Base-by-base conservation (phyloP, 2,329 filamentous ascomycete genomes). In the Lachnellula suecica region DNA sequence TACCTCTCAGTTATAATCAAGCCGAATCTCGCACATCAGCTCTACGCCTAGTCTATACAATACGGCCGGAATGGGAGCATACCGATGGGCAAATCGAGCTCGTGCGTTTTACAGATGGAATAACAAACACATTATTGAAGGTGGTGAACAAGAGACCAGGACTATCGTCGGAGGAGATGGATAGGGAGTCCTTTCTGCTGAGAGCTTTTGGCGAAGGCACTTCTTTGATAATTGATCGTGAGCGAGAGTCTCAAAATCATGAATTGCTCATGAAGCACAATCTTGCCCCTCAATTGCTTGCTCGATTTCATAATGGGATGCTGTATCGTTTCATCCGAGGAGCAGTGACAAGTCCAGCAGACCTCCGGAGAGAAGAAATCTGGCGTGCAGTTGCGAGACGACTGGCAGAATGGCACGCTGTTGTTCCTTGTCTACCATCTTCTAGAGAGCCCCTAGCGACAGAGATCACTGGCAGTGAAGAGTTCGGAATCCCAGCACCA, bases 141-240 rank as follows among this genome's bases (percentile, higher is more conserved):
- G 85, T 86, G n/a, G 73, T 88, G 66, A 89, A 90, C 69, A 81
- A 78, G 60, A 78, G 77, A 51, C 78, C 83, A 13, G 89, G 88
- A 45, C 77, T 87, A 60, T 86, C 89, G 46, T 82, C 88, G 63
- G 83, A 91, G 48, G 81, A 91, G 63, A 79, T 93, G 60, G 92
- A 97, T 71, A 80, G 81, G 56, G 89, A 96, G 60, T 89, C 94
- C 29, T 83, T 97, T 61, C 79, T 99, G 59, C 82, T 99, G 66
- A 85, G 94, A 63, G 94, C 94, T 57, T 99, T 97, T 72, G 94
- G 94, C 63, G 87, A 94, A 70, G 91, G 92, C 59, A 97, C 94
- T 61, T 91, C 96, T 67, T 81, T 97, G 49, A 81, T 99, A 63
- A 99, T 99, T 73, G 94, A 99, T 74, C 88, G 94, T 61, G 89